A percentile compares a stretch with the other conserved stretches of the same genome.
These are phyloP conservation scores for Dendrocalamus sinicus DNA, from an alignment of 176 grass and related monocot species.

Conservation along the genomic window DNA sequence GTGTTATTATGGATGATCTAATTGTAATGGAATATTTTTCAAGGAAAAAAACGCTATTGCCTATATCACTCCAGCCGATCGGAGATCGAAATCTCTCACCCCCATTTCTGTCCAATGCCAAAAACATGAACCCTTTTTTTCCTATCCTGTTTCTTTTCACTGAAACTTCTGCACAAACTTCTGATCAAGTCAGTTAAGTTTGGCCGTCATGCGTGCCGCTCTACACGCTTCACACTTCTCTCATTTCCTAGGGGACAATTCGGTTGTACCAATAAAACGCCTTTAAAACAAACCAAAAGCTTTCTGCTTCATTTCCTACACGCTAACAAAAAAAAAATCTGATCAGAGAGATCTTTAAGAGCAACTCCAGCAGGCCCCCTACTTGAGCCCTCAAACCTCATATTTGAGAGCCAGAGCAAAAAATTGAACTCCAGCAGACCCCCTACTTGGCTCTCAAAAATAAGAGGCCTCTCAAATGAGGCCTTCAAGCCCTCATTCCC, in stretches of 20 bases:
- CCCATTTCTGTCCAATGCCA: neutral
- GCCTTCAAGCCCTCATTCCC: too few relatives aligned
- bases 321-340: neutral
- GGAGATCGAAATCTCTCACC: neutral
- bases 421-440: too few relatives aligned
- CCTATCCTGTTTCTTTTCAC: too few relatives aligned
- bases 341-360: neutral
- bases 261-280: conserved; percentile 25
- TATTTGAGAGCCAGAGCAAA: too few relatives aligned
- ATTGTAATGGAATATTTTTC: neutral
- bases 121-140: neutral
- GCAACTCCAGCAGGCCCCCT: too few relatives aligned
- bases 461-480: too few relatives aligned
- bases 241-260: conserved; percentile 9
- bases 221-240: conserved; percentile 41
- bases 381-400: too few relatives aligned
- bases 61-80: too few relatives aligned
- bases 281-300: neutral
- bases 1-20: neutral
- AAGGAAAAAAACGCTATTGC: neutral
- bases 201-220: conserved; percentile 22
- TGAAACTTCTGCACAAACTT: neutral
- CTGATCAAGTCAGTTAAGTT: conserved; percentile 7
- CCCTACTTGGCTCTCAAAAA: too few relatives aligned
- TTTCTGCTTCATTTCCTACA: neutral